Evolutionary conservation across 2,329 filamentous ascomycete species (phyloP).

Genomic region (Talaromyces sp.): DNA sequence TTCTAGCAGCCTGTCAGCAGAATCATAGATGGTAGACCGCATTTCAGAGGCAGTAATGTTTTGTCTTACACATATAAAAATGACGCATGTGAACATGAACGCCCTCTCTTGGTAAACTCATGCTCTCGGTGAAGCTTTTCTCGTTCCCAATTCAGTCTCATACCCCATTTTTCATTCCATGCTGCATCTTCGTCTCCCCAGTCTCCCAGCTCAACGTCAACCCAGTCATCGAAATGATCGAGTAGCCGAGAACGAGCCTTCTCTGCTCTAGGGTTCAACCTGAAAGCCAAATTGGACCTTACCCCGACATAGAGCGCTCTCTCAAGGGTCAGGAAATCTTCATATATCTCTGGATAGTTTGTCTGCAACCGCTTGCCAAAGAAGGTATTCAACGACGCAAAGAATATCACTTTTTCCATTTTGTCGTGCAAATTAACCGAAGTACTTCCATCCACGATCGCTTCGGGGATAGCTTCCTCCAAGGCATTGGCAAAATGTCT

Average conservation of each 20-base stretch:
- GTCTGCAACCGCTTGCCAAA: conserved; percentile 6
- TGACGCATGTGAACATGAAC: conserved; percentile 8
- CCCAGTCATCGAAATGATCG: conserved; percentile 7
- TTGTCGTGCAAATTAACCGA: conserved; percentile 4
- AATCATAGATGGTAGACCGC: background rate
- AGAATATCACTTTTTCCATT: conserved; percentile 7
- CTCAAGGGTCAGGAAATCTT: conserved; percentile 3
- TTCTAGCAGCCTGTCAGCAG: background rate
- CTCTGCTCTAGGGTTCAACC: conserved; percentile 2
- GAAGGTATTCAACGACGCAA: conserved; percentile 8
- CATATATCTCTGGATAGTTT: conserved; percentile 7
- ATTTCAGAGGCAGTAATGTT: no score
- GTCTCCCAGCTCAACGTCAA: conserved; percentile 4
- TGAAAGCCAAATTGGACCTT: conserved; percentile 3
- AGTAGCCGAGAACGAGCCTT: conserved; percentile 1
- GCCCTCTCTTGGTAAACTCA: conserved; percentile 5
- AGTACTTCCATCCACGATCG: no score
- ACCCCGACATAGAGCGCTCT: conserved; percentile 10
- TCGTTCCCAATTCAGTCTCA: conserved; percentile 11
- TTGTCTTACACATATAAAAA: conserved; percentile 11
- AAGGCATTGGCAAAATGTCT: background rate
- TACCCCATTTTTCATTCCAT: conserved; percentile 11
- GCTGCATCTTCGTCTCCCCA: conserved; percentile 3
- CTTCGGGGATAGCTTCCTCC: background rate
- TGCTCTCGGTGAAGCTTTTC: conserved; percentile 8